A percentile compares a stretch with the other conserved stretches of the same genome.
These are phyloP conservation scores for Neurospora sp. DNA, from an alignment of 495 filamentous ascomycete species.

Conservation along the genomic window DNA sequence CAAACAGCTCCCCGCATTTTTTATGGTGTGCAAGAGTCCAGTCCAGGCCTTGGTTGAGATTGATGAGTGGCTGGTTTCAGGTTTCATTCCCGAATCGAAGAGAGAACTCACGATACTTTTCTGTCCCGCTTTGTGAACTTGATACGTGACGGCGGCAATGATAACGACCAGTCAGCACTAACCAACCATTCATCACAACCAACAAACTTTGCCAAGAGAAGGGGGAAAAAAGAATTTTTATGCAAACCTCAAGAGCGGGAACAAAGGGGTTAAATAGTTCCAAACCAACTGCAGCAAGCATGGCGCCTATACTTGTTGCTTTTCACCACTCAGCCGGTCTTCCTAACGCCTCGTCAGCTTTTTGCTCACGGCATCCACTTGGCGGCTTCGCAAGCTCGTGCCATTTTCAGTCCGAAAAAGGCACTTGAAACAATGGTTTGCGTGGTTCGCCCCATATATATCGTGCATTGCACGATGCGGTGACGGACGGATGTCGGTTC, in stretches of 20 bases:
- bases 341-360: neutral
- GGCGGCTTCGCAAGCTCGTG: neutral
- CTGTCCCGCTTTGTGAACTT: neutral
- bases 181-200: neutral
- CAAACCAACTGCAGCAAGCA: neutral
- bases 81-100: neutral
- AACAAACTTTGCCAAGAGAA: neutral
- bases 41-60: neutral
- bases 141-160: neutral
- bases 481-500: neutral
- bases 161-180: neutral
- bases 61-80: neutral
- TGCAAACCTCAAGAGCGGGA: neutral
- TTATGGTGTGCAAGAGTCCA: neutral
- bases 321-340: neutral
- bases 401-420: neutral
- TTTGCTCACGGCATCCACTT: neutral
- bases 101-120: neutral
- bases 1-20: neutral
- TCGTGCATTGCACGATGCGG: neutral
- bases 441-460: neutral
- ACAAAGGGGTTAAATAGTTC: neutral
- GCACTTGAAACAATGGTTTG: neutral
- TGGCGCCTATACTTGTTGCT: neutral
- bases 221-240: neutral